A percentile compares a stretch with the other conserved stretches of the same genome.
Conservation (phyloP, 495 filamentous ascomycete species). For the Collariella sp. region DNA sequence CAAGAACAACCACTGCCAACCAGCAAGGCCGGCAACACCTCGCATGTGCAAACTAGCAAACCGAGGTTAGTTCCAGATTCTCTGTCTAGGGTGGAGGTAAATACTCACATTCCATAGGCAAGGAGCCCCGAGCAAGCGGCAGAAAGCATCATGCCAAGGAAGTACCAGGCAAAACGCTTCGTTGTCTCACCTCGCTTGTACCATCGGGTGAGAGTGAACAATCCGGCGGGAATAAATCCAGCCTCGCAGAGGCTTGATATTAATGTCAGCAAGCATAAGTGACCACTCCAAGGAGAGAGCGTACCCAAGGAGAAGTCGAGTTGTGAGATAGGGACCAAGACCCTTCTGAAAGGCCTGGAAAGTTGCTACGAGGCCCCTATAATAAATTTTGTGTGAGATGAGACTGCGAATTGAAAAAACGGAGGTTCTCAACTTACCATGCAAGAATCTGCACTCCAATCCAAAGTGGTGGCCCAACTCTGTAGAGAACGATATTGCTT, state of each 20-base stretch:
- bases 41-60: slow-evolving; percentile 33
- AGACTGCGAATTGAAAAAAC: neutral
- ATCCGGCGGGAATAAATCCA: slow-evolving; percentile 51
- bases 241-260: slow-evolving; percentile 37
- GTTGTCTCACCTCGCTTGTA: slow-evolving; percentile 51
- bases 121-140: slow-evolving; percentile 19
- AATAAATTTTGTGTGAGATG: neutral
- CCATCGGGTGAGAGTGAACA: slow-evolving; percentile 53
- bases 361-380: slow-evolving; percentile 45
- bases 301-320: slow-evolving; percentile 47
- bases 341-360: slow-evolving; percentile 51
- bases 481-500: slow-evolving; percentile 48
- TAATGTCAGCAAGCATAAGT: neutral
- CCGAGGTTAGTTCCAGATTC: too few species aligned
- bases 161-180: slow-evolving; percentile 46
- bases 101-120: slow-evolving; percentile 23
- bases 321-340: slow-evolving; percentile 42
- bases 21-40: slow-evolving; percentile 40
- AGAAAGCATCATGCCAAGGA: slow-evolving; percentile 44
- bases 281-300: neutral
- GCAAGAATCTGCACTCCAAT: slow-evolving; percentile 48
- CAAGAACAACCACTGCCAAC: slow-evolving; percentile 57
- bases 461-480: slow-evolving; percentile 47
- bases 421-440: slow-evolving; percentile 24
- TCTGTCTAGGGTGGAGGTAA: too few species aligned